Conservation (phyloP, 148 eudicot genomes). For the Oxyria digyna region DNA sequence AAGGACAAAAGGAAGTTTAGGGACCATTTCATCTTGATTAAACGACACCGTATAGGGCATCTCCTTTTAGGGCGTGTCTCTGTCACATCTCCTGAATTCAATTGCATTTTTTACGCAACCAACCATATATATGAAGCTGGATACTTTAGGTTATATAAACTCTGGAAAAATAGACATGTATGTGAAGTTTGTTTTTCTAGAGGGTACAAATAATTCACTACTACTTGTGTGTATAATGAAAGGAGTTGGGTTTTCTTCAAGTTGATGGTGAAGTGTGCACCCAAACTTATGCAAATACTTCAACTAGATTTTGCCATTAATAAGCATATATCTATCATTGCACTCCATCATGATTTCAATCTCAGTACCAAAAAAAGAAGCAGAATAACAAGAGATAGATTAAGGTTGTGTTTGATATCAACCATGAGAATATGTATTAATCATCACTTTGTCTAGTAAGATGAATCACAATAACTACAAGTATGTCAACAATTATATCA, state of each 20-base stretch:
- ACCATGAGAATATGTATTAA: too few species aligned
- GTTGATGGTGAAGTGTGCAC: background rate
- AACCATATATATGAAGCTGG: background rate
- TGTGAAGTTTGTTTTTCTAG: background rate
- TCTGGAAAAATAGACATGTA: background rate
- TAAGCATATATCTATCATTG: background rate
- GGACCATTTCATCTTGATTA: background rate
- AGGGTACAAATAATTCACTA: too few species aligned
- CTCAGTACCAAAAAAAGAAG: background rate
- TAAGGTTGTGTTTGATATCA: too few species aligned
- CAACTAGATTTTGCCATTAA: background rate
- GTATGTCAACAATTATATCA: too few species aligned
- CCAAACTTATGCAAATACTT: background rate
- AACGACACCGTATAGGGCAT: background rate
- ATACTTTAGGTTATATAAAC: background rate
- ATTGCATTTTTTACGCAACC: background rate
- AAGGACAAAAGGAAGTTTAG: background rate
- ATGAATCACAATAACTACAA: too few species aligned
- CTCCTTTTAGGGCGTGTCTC: background rate
- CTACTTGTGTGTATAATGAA: background rate
- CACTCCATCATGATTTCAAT: background rate
- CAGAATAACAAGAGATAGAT: background rate
- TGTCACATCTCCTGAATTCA: background rate
- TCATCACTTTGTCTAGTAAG: too few species aligned
- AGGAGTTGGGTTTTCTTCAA: background rate